Evolutionary conservation across 2,329 filamentous ascomycete species (phyloP).

Genomic region (Arachnomyces sp.): DNA sequence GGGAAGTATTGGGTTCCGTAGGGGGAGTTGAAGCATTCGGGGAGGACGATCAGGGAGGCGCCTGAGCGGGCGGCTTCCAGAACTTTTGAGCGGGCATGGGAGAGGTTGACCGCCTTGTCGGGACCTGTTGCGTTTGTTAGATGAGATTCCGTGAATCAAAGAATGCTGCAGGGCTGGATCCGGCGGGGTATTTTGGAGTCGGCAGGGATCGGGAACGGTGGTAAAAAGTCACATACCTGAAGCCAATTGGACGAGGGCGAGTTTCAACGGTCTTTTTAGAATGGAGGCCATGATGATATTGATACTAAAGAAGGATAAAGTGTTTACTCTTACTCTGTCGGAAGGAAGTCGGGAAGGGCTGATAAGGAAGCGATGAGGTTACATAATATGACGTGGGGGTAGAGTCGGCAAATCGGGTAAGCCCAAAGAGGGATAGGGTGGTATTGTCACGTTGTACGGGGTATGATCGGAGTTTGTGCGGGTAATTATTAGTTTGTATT

Average conservation of each 20-base stretch:
- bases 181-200: constrained; percentile 7
- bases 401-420: too few relatives aligned
- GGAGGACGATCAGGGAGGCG: constrained; percentile 80
- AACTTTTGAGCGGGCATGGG: constrained; percentile 71
- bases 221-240: constrained; percentile 51
- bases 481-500: too few relatives aligned
- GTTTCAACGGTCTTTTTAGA: constrained; percentile 67
- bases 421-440: too few relatives aligned
- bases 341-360: too few relatives aligned
- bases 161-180: constrained; percentile 29
- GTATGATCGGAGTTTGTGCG: too few relatives aligned
- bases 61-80: constrained; percentile 67
- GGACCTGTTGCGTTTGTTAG: constrained; percentile 39
- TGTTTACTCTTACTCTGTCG: too few relatives aligned
- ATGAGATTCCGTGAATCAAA: constrained; percentile 11
- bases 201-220: constrained; percentile 11
- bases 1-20: constrained; percentile 91
- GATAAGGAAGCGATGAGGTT: too few relatives aligned
- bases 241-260: constrained; percentile 74
- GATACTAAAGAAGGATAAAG: too few relatives aligned
- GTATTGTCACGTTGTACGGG: too few relatives aligned
- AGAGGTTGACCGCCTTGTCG: constrained; percentile 79
- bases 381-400: too few relatives aligned
- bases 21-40: constrained; percentile 98
- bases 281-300: constrained; percentile 47